These are phyloP conservation scores for Starmerella kuoi DNA, from an alignment of 805 yeast species.

Conservation along the genomic window DNA sequence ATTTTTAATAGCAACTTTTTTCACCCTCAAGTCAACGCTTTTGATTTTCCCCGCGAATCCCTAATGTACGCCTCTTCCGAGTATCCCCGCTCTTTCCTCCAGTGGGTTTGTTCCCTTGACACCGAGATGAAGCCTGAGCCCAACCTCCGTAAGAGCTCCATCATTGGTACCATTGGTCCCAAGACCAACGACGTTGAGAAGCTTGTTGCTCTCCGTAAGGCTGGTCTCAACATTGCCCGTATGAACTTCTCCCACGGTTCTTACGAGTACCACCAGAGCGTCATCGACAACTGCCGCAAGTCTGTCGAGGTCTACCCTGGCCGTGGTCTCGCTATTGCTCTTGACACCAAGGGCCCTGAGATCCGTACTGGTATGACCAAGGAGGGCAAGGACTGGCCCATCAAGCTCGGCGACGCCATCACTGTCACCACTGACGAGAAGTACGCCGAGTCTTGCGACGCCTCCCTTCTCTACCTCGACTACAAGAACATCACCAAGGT, in stretches of 20 bases:
- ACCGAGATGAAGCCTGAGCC: constrained; percentile 61
- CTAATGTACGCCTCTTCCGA: constrained; percentile 18
- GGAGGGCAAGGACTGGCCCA: constrained; percentile 69
- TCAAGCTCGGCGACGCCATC: constrained; percentile 79
- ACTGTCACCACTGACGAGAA: constrained; percentile 81
- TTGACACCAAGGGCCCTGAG: constrained; percentile 99
- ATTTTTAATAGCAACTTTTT: too few species aligned
- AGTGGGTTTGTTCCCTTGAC: constrained; percentile 76
- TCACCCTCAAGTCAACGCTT: too few species aligned
- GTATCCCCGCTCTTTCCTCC: constrained; percentile 35
- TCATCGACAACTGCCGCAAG: constrained; percentile 89
- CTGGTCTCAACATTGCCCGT: constrained; percentile 94
- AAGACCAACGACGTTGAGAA: constrained; percentile 84
- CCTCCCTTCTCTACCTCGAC: constrained; percentile 76
- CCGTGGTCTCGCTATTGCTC: constrained; percentile 95
- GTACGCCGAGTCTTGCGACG: constrained; percentile 61
- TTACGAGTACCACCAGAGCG: constrained; percentile 94
- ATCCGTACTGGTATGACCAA: constrained; percentile 95
- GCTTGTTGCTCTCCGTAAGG: constrained; percentile 79
- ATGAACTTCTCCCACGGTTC: constrained; percentile 99
- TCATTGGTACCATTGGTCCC: constrained; percentile 98
- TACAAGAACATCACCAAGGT: constrained; percentile 95
- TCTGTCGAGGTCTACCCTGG: constrained; percentile 84
- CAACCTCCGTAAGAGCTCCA: constrained; percentile 83
- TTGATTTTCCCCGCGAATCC: too few species aligned